phyloP scores from a whole-genome alignment of 2,329 filamentous ascomycete species.

The Botryotinia calthae region DNA sequence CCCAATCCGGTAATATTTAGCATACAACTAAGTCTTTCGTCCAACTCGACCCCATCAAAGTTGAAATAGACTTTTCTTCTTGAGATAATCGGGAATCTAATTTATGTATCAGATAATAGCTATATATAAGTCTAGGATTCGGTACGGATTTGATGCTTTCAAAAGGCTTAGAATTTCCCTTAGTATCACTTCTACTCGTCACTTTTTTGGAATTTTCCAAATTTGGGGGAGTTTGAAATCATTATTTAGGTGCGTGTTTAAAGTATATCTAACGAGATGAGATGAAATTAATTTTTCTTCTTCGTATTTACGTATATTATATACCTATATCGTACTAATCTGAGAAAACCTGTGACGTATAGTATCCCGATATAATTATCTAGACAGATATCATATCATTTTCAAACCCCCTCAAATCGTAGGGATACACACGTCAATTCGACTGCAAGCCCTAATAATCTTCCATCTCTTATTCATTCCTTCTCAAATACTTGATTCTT shows the following conservation, averaged over 20 bases:
- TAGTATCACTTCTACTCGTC: background rate
- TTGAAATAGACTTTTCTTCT: background rate
- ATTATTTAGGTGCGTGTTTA: no score
- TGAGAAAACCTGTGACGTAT: background rate
- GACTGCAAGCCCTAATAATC: background rate
- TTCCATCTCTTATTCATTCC: background rate
- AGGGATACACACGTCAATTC: background rate
- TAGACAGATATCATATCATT: background rate
- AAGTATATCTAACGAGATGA: no score
- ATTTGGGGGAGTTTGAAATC: no score
- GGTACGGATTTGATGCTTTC: background rate
- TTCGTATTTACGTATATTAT: background rate
- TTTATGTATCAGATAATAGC: fast-evolving
- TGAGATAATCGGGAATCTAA: background rate
- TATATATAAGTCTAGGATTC: background rate
- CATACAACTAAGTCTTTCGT: background rate
- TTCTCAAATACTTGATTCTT: background rate
- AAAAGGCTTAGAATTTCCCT: background rate
- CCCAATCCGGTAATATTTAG: background rate
- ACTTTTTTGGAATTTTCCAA: background rate
- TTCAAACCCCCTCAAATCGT: background rate
- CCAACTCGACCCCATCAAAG: background rate
- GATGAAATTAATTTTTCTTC: no score
- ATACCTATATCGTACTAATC: background rate
- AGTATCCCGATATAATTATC: background rate